Evolutionary conservation across 805 yeast genomes (phyloP), one percentile per base, ranked within the genome.

Genomic region (Pichia nanzhaoensis): DNA sequence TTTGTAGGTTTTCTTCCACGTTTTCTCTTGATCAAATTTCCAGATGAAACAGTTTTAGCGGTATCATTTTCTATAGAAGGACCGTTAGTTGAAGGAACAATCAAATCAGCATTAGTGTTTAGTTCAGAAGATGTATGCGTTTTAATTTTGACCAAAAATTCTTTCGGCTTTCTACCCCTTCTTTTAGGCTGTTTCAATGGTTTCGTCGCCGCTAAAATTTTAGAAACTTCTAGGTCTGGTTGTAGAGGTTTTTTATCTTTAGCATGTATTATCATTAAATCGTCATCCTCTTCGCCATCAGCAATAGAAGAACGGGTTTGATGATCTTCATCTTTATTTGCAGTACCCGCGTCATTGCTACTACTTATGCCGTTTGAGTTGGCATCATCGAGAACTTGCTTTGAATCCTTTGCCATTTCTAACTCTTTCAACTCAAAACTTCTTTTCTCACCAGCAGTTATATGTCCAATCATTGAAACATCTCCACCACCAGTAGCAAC

Each of bases 401-500:
- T n/a, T n/a, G n/a, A n/a, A n/a, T n/a, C n/a, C n/a, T n/a, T n/a
- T n/a, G n/a, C n/a, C n/a, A n/a, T 34, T 33, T 22, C 6, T 19
- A 20, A 24, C 18, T 18, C 18, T 41, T 24, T 13, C 31, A 33
- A 8, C 41, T 31, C n/a, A 19, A 20, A 12, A 47, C 5, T 22
- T 14, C 36, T 35, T n/a, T 44, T 34, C 19, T 43, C 38, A 34
- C 39, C 32, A 6, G 44, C 45, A 18, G 46, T 36, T 8, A 42
- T 40, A 17, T 13, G 30, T 1, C 67, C 67, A 30, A 64, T 43
- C 20, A 40, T 43, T 12, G 54, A 45, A 5, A 44, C 34, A 49
- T 59, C 60, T 10, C 54, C 58, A 2, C 64, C 64, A 2, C 37
- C 34, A 10, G 17, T 32, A 13, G 41, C 38, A 1, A 61, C 63